Evolutionary conservation across 2,329 filamentous ascomycete species (phyloP), one percentile per base, ranked within the genome.

Genomic region (Cryphonectria naterciae): DNA sequence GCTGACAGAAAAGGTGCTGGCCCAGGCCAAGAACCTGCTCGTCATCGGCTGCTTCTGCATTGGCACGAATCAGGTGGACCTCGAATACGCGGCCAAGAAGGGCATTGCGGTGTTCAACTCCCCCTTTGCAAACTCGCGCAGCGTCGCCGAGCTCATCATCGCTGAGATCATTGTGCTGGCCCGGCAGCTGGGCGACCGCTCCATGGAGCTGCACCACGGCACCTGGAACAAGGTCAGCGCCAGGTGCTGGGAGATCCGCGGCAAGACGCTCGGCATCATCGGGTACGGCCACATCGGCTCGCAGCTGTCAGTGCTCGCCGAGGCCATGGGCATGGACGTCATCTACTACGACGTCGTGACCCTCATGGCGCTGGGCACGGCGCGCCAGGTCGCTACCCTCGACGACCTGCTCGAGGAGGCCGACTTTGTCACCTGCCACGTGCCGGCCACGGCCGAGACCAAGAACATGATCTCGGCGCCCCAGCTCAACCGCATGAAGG

Each of bases 31-130:
- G 85, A 97, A 98, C 80, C 88, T 99, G 68, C 92, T 98, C 71
- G 96, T 98, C 73, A 90, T 98, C 76, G 96, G 96, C 73, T 99
- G 96, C 85, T 99, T 99, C 88, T 99, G 96, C 82, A 99, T 99
- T 77, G 96, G 96, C 75, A 99, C 96, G 70, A 98, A 97, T 84
- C 94, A 97, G 81, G 94, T 97, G 75, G 92, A 97, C 80, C 89
- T 97, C 72, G 88, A 93, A 73, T 95, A 90, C 79, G 94, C 94
- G 41, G 94, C 94, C 64, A 87, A 88, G 75, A 89, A 93, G 79
- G 94, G 96, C 75, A 97, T 98, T 80, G 94, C 95, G 49, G 96
- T 99, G 74, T 99, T 99, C 89, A 99, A 99, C 84, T 98, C 96
- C 62, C 96, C 96, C 1, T 99, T 99, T 83, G 95, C 93, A 83